Evolutionary conservation across 306 rosid genomes (phyloP), one percentile per base, ranked within the genome.

Genomic region (Benincasa hispida): DNA sequence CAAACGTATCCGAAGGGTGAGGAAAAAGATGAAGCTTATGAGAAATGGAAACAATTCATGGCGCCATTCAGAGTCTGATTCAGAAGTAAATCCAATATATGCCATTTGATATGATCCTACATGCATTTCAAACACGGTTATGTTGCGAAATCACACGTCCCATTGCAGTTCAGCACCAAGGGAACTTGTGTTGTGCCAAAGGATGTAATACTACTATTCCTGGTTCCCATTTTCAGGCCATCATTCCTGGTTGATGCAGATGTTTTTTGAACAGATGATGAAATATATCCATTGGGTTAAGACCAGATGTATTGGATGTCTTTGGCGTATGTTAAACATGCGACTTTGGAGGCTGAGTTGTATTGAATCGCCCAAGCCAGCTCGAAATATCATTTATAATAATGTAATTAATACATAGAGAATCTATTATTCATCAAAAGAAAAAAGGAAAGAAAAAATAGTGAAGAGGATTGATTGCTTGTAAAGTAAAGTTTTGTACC

Each of bases 31-130:
- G 72, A 89, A 93, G 84, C 19, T 60, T 0, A 54, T 79, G 3
- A 84, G 82, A 80, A 62, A 13, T 25, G 81, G 76, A 77, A 77
- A 30, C 55, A 3, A 47, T 53, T 79, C 82, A 10, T 50, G 62
- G 76, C 84, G 15, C 37, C 70, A 56, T 72, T 82, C 92, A 0
- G 88, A 89, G 76, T 83, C 97, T 22, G 97, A 91, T 13, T 77
- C 90, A 10, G 98, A 91, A 85, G 24, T 87, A 15, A 86, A 89
- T 72, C 89, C 85, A 53, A 88, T 91, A 41, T 89, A 80, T 75
- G 96, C 97, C 75, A 82, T 93, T 78, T 92, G 79, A 88, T 79
- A 30, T 5, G 24, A 50, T 48, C 37, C 47, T 72, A 10, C 27
- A 5, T 6, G 19, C 10, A 10, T 22, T 50, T 28, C 6, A 10